Evolutionary conservation across 2,329 filamentous ascomycete genomes (phyloP), one percentile per base, ranked within the genome.

Genomic region (Colletotrichum tanaceti): DNA sequence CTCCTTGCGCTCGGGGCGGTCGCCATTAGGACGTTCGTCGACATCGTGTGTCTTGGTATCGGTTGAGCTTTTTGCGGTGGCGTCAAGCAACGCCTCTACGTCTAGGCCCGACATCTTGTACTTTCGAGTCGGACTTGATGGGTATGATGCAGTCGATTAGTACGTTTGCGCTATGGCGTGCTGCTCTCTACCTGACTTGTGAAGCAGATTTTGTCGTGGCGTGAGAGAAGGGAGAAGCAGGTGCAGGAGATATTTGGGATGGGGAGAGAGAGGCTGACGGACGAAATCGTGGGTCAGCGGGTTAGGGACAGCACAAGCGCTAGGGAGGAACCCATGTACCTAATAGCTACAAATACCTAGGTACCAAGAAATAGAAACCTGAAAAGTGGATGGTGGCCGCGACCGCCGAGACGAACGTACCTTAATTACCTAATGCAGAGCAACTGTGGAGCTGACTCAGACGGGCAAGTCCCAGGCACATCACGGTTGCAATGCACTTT

Each of bases 1-100:
- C 73, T 87, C 86, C 70, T 50, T 83, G 73, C 64, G 77, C 73
- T 73, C 74, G 75, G 68, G 65, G 58, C 83, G 81, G 64, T 87
- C 87, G 71, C 82, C 80, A 72, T 84, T 89, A 72, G 86, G 84
- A 65, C 86, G 85, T 74, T 89, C 87, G 72, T 89, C 86, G 71
- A 88, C 87, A 73, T 83, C 77, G 66, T 81, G 78, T 39, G 41
- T 57, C 71, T 83, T 83, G 75, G 84, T 83, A 62, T 86, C 82
- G 62, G 83, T 81, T 69, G 84, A 81, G 73, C 85, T 84, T 77
- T 89, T 90, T 60, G 92, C 93, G 71, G 92, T 93, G 59, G 92
- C 93, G 81, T 97, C 94, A 74, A 98, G 89, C 72, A 98, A 87
- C 73, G 93, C 93, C 85, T 98, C 94, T 75, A 98, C 93, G 77